These are phyloP conservation scores for Blastobotrys peoriensis DNA, from an alignment of 805 yeast genomes.

Conservation along the genomic window DNA sequence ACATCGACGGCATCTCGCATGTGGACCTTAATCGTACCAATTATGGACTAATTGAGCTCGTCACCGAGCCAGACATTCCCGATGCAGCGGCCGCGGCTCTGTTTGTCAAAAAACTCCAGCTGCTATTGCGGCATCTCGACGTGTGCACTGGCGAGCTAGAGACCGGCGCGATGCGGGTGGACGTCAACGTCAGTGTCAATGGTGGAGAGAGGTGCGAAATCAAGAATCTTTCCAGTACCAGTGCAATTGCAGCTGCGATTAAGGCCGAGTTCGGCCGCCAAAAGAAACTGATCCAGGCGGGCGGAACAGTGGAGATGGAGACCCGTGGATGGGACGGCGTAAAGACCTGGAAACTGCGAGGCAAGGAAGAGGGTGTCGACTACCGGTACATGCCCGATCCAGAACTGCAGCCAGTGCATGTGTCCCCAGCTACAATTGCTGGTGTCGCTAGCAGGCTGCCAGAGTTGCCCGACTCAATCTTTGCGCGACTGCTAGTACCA, in stretches of 20 bases:
- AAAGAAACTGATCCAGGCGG: conserved; percentile 38
- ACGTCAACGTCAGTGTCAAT: conserved; percentile 82
- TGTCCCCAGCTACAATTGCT: conserved; percentile 40
- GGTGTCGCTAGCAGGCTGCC: conserved; percentile 42
- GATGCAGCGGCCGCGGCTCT: conserved; percentile 61
- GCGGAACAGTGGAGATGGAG: conserved; percentile 41
- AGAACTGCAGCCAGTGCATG: conserved; percentile 59
- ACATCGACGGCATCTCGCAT: conserved; percentile 39
- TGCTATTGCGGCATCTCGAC: conserved; percentile 57
- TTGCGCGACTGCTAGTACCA: conserved; percentile 38
- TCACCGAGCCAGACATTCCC: conserved; percentile 82
- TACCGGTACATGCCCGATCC: conserved; percentile 95
- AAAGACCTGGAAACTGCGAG: conserved; percentile 58
- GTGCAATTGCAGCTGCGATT: conserved; percentile 73
- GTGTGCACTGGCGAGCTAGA: conserved; percentile 89
- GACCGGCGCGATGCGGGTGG: conserved; percentile 91
- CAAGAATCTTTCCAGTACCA: conserved; percentile 79
- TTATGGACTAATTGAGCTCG: conserved; percentile 83
- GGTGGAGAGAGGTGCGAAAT: conserved; percentile 71
- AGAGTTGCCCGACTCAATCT: conserved; percentile 52
- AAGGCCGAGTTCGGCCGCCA: conserved; percentile 70
- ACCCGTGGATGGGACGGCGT: conserved; percentile 92
- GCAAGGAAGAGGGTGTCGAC: conserved; percentile 77
- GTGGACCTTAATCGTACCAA: conserved; percentile 83
- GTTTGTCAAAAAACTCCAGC: conserved; percentile 76